phyloP scores from a whole-genome alignment of 257 asterid genomes.

The Catharanthus roseus region DNA sequence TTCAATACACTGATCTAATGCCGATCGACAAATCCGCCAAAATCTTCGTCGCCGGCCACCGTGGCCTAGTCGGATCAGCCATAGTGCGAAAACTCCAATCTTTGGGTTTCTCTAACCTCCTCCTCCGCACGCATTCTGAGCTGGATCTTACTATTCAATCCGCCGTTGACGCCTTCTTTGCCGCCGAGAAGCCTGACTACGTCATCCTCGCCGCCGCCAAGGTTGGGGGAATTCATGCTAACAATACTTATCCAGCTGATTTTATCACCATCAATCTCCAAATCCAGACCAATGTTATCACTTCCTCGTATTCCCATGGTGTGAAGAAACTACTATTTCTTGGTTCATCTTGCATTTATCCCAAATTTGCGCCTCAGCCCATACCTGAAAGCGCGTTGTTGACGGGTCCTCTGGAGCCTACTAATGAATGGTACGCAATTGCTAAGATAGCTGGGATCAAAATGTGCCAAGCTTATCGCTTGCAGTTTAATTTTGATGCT shows the following conservation, averaged over 20 bases:
- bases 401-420: constrained; percentile 78
- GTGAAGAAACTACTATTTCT: constrained; percentile 64
- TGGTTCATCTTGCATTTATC: constrained; percentile 95
- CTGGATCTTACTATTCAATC: constrained; percentile 86
- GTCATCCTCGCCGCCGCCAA: constrained; percentile 93
- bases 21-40: constrained; percentile 50
- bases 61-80: constrained; percentile 91
- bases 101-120: constrained; percentile 58
- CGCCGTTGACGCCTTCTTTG: constrained; percentile 73
- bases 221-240: constrained; percentile 96
- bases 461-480: constrained; percentile 76
- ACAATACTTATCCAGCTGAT: constrained; percentile 83
- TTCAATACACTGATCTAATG: constrained; percentile 18
- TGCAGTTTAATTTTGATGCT: constrained; percentile 71
- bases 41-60: constrained; percentile 87
- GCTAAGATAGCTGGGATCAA: constrained; percentile 90
- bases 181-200: constrained; percentile 51
- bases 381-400: constrained; percentile 81
- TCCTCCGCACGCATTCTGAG: constrained; percentile 80
- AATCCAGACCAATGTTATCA: constrained; percentile 83
- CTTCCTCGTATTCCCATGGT: constrained; percentile 55
- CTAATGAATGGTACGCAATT: constrained; percentile 89
- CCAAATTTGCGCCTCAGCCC: constrained; percentile 91
- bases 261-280: constrained; percentile 89
- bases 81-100: constrained; percentile 54